Base-by-base conservation (phyloP, 345 rosid genomes). In the Salix purpurea region DNA sequence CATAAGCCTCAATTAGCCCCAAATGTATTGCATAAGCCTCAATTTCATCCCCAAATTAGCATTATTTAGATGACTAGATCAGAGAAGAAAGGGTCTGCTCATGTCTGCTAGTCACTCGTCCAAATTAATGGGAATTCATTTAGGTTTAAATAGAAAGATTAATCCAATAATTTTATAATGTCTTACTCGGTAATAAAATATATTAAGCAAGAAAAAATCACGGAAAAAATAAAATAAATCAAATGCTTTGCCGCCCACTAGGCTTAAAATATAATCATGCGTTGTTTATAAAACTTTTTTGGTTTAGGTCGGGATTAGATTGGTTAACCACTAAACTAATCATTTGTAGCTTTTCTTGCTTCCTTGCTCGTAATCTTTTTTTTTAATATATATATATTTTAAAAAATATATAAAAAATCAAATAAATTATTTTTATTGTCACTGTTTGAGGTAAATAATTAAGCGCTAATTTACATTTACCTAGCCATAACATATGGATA, bases 291-390 rank as follows among this genome's bases (percentile, higher is more conserved):
- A 16, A 2, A 8, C 30, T 65, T 64, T 23, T 69, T 74, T 77
- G 73, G 81, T 74, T 69, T 30, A 32, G 50, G 76, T 75, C 80
- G 65, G 83, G 78, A 69, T 42, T 82, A 80, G 69, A 74, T 81
- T 65, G 80, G 78, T 85, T 80, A 85, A 79, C 84, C 86, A 81
- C 84, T 83, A 76, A 50, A 71, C 74, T 39, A 75, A 75, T 78
- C 62, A n/a, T 69, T 76, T 60, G 30, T 40, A 46, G 6, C 39
- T 58, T 58, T 61, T 65, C 52, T 14, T 32, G 70, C 30, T 80
- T 81, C 67, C 79, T 71, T 72, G 79, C 48, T 36, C 37, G 1
- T 36, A 5, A 36, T 36, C 36, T 4, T 0, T 32, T 34, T 34
- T 34, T 34, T 34, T 34, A 34, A 34, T 34, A 34, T 34, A 34